Evolutionary conservation across 768 basidiomycete genomes (phyloP), one percentile per base, ranked within the genome.

Genomic region (Guyanaporus albipodus): DNA sequence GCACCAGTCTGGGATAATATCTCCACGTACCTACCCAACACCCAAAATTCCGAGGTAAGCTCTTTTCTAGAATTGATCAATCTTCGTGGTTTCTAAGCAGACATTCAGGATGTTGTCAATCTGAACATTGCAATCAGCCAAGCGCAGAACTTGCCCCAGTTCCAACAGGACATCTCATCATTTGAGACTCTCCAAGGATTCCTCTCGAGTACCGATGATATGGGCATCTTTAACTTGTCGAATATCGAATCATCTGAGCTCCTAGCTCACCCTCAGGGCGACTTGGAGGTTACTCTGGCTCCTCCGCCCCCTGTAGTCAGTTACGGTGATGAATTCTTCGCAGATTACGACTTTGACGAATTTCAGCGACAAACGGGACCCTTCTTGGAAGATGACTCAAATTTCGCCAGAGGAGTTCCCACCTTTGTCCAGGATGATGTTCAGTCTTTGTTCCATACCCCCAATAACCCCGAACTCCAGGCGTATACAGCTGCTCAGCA

Each of bases 151-250:
- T 40, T 51, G 36, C 0, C 35, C 4, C 37, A 48, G 23, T 34
- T 33, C 21, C 45, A 46, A 17, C 57, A 49, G 19, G 31, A 8
- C 5, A 4, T 49, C 1, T 4, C 63, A 15, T 34, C 49, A 8
- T 41, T 40, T 41, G 61, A 67, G 6, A 52, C 63, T 8, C 46
- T 70, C 32, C 61, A 63, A 23, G 63, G 64, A 5, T 51, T 69
- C 22, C 35, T 73, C 18, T 60, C 67, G 9, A 51, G 55, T 8
- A 66, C 69, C 2, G 55, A 55, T 8, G 62, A 69, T 50, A 66
- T 63, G 5, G 62, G 62, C 17, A 51, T 73, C 23, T 77, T 71
- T 54, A 61, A 66, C 41, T 48, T 74, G 17, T 44, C 61, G 1
- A 60, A 65, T 22, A 59, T 73, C 38, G 63, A 70, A 46, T 39